Evolutionary conservation across 148 eudicot genomes (phyloP).

Genomic region (Arbutus unedo): DNA sequence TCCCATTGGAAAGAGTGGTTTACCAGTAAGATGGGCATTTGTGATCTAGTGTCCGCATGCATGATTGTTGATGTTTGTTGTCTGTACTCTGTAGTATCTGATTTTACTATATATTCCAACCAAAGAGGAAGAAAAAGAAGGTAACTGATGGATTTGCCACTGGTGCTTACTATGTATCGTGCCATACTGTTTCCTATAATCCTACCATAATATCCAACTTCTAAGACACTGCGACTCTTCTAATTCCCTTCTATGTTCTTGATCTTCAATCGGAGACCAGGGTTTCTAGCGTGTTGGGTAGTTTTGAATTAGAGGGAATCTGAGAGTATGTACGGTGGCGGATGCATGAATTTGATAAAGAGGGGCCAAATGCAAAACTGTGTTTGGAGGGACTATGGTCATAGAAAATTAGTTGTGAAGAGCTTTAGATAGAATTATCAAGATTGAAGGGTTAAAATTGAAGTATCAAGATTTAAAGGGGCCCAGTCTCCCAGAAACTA

Average conservation of each 20-base stretch:
- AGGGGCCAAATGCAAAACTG: not conserved
- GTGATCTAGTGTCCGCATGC: not conserved
- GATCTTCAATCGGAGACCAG: not conserved
- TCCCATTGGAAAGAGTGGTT: not conserved
- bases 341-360: not conserved
- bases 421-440: not conserved
- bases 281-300: not conserved
- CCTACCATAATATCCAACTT: not conserved
- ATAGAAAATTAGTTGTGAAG: not conserved
- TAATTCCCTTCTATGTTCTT: not conserved
- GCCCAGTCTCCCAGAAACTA: not conserved
- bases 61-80: not conserved
- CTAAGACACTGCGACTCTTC: not conserved
- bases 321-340: not conserved
- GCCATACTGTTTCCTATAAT: not conserved
- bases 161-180: not conserved
- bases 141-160: not conserved
- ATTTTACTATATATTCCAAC: not conserved
- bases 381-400: not conserved
- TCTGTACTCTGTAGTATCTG: not conserved
- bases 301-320: not conserved
- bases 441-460: not conserved
- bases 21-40: not conserved
- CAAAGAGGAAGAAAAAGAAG: not conserved
- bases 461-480: not conserved